Conservation (phyloP, 2,329 filamentous ascomycete genomes). For the Helotiales sp. region DNA sequence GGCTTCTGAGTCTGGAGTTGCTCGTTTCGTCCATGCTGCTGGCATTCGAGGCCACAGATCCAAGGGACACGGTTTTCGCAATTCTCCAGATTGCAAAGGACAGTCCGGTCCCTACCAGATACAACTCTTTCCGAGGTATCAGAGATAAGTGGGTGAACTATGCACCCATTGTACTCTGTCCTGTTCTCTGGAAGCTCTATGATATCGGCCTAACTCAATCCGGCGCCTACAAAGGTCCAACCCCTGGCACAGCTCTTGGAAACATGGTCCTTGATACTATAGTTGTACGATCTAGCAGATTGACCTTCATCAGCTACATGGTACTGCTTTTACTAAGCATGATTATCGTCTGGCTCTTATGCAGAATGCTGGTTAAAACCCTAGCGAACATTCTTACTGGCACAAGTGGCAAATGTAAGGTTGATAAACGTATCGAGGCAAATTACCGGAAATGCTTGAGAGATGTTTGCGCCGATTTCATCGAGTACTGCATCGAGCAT, state of each 20-base stretch:
- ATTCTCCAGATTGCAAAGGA: constrained; percentile 33
- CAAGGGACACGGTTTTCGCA: constrained; percentile 32
- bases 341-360: not conserved
- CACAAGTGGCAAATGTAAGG: not conserved
- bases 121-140: not conserved
- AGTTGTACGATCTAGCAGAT: not conserved
- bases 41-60: constrained; percentile 32
- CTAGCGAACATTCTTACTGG: not conserved
- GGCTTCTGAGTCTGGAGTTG: constrained; percentile 28
- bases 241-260: not conserved
- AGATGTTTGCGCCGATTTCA: constrained; percentile 35
- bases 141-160: not conserved
- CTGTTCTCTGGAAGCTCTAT: not conserved
- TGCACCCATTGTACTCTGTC: not conserved
- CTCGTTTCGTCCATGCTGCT: constrained; percentile 31
- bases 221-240: not conserved
- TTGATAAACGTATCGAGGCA: constrained; percentile 26
- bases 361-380: not conserved
- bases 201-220: not conserved
- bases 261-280: not conserved
- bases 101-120: not conserved
- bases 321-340: not conserved
- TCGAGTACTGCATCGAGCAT: constrained; percentile 34
- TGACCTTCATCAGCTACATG: not conserved
- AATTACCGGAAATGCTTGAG: constrained; percentile 30